Evolutionary conservation across 73 alveolate genomes (phyloP).

Genomic region (Uronychia setigera): DNA sequence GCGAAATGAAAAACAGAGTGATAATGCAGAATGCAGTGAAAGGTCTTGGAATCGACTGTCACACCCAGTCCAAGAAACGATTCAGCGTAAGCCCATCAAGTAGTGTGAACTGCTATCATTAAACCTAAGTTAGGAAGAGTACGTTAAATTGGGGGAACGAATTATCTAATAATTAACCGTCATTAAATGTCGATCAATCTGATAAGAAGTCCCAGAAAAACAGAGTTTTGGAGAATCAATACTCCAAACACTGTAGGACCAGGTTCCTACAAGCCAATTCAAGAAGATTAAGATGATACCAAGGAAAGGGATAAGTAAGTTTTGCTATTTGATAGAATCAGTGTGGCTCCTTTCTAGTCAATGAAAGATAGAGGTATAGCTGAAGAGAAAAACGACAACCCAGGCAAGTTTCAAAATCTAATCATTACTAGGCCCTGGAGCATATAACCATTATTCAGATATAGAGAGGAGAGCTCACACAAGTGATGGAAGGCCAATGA

Average conservation of each 20-base stretch:
- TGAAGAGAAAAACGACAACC: constrained; percentile 26
- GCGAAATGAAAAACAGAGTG: neutral
- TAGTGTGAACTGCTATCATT: no score
- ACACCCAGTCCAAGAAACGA: neutral
- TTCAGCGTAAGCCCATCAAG: no score
- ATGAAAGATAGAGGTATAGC: constrained; percentile 30
- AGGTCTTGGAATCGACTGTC: neutral
- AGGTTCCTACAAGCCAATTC: constrained; percentile 40
- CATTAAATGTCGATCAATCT: constrained; percentile 55
- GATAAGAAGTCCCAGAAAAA: constrained; percentile 48
- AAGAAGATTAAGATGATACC: constrained; percentile 6
- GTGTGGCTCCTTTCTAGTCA: constrained; percentile 41
- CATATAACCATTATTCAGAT: constrained; percentile 1
- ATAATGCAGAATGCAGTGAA: neutral
- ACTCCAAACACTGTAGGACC: constrained; percentile 62
- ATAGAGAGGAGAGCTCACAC: constrained; percentile 7
- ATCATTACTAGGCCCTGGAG: constrained; percentile 40
- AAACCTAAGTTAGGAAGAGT: no score
- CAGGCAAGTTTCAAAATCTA: neutral
- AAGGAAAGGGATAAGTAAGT: constrained; percentile 19
- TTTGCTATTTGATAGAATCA: neutral
- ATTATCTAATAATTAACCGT: neutral
- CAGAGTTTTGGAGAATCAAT: constrained; percentile 50
- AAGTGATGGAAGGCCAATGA: constrained; percentile 17
- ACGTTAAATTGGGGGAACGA: no score